Evolutionary conservation across 768 basidiomycete genomes (phyloP), one percentile per base, ranked within the genome.

Genomic region (Collybia mongolica): DNA sequence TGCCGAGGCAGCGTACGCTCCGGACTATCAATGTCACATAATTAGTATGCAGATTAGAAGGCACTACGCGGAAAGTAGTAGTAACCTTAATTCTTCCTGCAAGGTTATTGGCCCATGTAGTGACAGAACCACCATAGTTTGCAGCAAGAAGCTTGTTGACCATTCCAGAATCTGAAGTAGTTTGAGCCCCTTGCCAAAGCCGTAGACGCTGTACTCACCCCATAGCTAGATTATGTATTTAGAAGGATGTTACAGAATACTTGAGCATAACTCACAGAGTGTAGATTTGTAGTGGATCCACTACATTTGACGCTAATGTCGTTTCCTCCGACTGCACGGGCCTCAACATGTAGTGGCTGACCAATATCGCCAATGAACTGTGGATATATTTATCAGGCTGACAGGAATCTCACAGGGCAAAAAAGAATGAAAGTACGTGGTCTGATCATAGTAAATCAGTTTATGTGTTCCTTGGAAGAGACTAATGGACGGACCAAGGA

Each of bases 291-390:
- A 5, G 54, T 65, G 5, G 61, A 51, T 11, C 75, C 74, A 42
- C 55, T 62, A 56, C 76, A 79, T 32, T 50, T 70, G 14, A 67
- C 72, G 36, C 46, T 54, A 28, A 80, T 76, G 18, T 63, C 61
- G 54, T 78, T 79, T 15, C 77, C 76, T n/a, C 76, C 76, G 2
- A 68, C 58, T 51, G 62, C 67, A 28, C 65, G 48, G 17, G 71
- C 74, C 66, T 80, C 74, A 42, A 72, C 71, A 49, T 79, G 77
- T 23, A 80, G 67, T 4, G 77, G 76, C 53, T 79, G 79, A 17
- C 74, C 72, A 49, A 79, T 73, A 51, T 79, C 76, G 12, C 77
- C 75, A 44, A 78, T 59, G 55, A 79, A 76, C 73, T 73, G 24
- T 26, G 7, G 3, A 42, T 17, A 37, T 24, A 40, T 20, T 46